Base-by-base conservation (phyloP, 2,329 filamentous ascomycete species). In the Macrophomina phaseolina region DNA sequence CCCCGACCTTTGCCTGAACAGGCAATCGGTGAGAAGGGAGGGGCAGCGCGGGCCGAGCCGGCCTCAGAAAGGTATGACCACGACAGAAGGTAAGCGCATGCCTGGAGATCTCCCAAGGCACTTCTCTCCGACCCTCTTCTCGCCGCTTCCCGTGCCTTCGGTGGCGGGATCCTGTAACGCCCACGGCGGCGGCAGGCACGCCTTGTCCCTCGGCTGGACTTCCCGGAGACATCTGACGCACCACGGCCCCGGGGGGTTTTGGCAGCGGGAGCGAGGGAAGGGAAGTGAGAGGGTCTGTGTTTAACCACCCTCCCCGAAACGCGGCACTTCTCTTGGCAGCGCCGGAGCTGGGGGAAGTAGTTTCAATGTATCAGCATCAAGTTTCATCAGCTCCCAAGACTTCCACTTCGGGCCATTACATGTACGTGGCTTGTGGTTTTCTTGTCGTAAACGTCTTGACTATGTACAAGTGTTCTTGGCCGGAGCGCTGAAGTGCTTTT, bases 391-490 rank as follows among this genome's bases (percentile, higher is more conserved):
- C 32, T 23, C 38, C 32, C 42, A 48, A 49, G 58, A 49, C 45
- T 62, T 62, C 58, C 32, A 14, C n/a, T 38, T 49, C 18, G 32
- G 42, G 23, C 42, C 42, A 49, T 8, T 12, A 62, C 2, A 49
- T 14, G 32, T 49, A n/a, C 34, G 32, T 23, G n/a, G 32, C 32
- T 18, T 62, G 38, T 38, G 5, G 9, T 48, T 60, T 28, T 60
- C 40, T 18, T 34, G 56, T 60, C 40, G 30, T 62, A 62, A 28
- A 49, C 32, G 45, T 62, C 58, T 62, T 40, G 18, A 38, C 11
- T 62, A 62, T 62, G 28, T 49, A 49, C 45, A 62, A 62, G 58
- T 62, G 32, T 62, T 62, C 45, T 62, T 62, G 58, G 58, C 58
- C 18, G 42, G 11, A 18, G n/a, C 42, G 30, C 40, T 38, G 18